These are phyloP conservation scores for Mimosa bimucronata DNA, from an alignment of 306 rosid genomes.

Conservation along the genomic window DNA sequence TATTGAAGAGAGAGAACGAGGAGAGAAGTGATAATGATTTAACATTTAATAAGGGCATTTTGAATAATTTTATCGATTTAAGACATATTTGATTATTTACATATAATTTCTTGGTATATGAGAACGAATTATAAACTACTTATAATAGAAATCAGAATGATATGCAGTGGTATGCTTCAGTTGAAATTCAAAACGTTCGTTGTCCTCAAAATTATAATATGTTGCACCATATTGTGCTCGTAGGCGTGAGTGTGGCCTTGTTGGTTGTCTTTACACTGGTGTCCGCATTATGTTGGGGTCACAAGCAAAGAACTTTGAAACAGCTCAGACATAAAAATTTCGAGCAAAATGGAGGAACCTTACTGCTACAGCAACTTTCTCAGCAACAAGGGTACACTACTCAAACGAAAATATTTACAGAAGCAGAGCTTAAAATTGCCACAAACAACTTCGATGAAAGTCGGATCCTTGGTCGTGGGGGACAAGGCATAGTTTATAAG, in stretches of 20 bases:
- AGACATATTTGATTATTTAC: no score
- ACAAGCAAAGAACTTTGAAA: not conserved
- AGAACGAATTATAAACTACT: no score
- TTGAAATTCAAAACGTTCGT: no score
- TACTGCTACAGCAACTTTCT: not conserved
- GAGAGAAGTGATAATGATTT: no score
- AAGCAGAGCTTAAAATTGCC: not conserved
- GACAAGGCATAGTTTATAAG: not conserved
- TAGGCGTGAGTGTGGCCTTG: not conserved
- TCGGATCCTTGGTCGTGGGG: not conserved
- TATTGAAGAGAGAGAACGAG: no score
- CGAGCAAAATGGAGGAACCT: not conserved
- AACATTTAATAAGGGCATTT: no score
- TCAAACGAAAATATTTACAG: not conserved
- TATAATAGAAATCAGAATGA: no score
- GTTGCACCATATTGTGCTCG: not conserved
- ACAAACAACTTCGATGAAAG: not conserved
- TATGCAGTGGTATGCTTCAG: no score
- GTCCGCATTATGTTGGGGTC: not conserved
- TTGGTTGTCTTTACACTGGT: not conserved
- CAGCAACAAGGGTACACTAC: not conserved
- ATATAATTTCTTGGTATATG: no score
- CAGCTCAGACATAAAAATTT: not conserved
- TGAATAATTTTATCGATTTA: no score
- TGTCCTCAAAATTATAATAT: no score